phyloP scores from a whole-genome alignment of 2,329 filamentous ascomycete species.

The Emydomyces testavorans region DNA sequence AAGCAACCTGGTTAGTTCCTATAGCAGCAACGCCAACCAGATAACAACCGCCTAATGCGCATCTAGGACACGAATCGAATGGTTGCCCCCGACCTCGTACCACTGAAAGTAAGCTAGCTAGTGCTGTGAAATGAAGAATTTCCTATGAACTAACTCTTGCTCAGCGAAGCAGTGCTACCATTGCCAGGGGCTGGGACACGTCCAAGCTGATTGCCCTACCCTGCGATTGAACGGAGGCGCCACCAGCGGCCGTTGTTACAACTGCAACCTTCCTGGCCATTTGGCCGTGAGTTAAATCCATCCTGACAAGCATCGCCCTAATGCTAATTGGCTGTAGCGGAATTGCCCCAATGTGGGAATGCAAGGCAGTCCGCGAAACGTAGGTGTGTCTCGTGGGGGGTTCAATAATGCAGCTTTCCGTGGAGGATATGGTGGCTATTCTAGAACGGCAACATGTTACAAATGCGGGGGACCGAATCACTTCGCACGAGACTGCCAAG shows the following conservation, averaged over 20 bases:
- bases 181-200: constrained; percentile 95
- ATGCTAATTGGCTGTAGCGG: constrained; percentile 24
- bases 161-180: constrained; percentile 98
- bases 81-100: constrained; percentile 92
- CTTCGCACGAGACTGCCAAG: constrained; percentile 96
- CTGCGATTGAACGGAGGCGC: constrained; percentile 74
- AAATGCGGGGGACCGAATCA: constrained; percentile 82
- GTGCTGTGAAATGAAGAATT: not conserved
- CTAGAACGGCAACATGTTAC: constrained; percentile 50
- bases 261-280: constrained; percentile 86
- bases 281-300: constrained; percentile 57
- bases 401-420: constrained; percentile 52
- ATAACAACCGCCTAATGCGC: constrained; percentile 10
- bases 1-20: constrained; percentile 36
- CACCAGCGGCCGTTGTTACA: constrained; percentile 84
- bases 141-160: constrained; percentile 1
- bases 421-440: constrained; percentile 55
- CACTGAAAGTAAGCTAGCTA: constrained; percentile 59
- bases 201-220: constrained; percentile 97
- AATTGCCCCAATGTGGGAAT: constrained; percentile 23
- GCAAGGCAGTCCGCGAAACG: constrained; percentile 51
- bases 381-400: constrained; percentile 55
- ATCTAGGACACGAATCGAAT: constrained; percentile 82
- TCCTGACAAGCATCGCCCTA: not conserved
- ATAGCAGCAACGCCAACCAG: not conserved